Percentiles rank a stretch among this genome's conserved stretches.
Evolutionary conservation across 192 early-diverging fungal species (phyloP).

Genomic region (Linnemannia schmuckeri): DNA sequence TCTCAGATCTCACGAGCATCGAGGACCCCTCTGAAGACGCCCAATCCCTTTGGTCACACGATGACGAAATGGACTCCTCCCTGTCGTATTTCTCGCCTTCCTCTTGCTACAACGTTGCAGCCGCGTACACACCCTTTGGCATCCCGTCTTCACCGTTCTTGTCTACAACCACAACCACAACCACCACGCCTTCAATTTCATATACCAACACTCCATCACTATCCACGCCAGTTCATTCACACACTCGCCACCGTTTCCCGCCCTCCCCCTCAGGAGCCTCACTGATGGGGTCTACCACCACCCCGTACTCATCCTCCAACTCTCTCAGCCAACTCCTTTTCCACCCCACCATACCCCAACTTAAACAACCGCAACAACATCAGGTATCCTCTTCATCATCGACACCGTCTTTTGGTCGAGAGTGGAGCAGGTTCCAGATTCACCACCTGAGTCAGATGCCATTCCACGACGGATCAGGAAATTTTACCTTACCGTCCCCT

Average conservation of each 20-base stretch:
- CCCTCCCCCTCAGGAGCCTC: not conserved
- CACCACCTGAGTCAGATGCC: conserved; percentile 35
- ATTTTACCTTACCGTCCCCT: not conserved
- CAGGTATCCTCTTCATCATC: conserved; percentile 1
- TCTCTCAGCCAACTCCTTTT: not conserved
- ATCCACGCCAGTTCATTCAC: too few species aligned
- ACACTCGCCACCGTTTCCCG: not conserved
- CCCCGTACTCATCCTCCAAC: not conserved
- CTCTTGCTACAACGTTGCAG: not conserved
- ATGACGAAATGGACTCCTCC: conserved; percentile 10
- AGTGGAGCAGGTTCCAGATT: not conserved
- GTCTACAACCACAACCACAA: not conserved
- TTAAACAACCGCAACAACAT: not conserved
- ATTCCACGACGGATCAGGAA: conserved; percentile 46
- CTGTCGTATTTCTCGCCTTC: not conserved
- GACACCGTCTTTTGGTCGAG: not conserved
- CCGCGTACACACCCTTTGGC: not conserved
- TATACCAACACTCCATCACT: not conserved
- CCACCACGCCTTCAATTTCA: not conserved
- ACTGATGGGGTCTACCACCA: not conserved
- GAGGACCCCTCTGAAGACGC: not conserved
- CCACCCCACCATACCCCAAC: not conserved
- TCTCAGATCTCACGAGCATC: conserved; percentile 24
- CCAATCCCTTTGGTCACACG: conserved; percentile 30
- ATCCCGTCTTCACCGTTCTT: not conserved